phyloP scores from a whole-genome alignment of 2,329 filamentous ascomycete species.

The Hypoxylon sp. region DNA sequence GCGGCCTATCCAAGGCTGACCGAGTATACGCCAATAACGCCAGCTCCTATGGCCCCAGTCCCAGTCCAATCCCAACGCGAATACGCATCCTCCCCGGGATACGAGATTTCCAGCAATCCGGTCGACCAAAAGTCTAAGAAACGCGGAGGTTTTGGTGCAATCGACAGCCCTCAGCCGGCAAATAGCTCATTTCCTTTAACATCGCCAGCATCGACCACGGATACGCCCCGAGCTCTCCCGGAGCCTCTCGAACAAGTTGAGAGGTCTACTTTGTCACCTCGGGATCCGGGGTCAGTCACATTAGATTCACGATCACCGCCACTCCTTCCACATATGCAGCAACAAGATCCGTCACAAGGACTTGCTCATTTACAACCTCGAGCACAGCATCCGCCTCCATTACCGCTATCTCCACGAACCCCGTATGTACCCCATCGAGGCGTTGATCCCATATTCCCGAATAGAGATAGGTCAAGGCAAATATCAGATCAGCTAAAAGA shows the following conservation, averaged over 20 bases:
- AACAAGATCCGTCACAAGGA: conserved; percentile 46
- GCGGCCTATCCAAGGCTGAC: conserved; percentile 51
- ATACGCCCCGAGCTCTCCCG: conserved; percentile 52
- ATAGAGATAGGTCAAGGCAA: conserved; percentile 53
- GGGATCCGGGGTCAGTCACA: conserved; percentile 46
- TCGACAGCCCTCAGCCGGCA: conserved; percentile 51
- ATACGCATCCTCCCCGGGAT: conserved; percentile 54
- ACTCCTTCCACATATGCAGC: conserved; percentile 49
- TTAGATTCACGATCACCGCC: conserved; percentile 52
- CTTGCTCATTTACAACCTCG: conserved; percentile 49
- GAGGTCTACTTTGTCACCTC: conserved; percentile 52
- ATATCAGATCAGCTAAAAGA: conserved; percentile 52
- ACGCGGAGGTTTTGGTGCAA: conserved; percentile 45
- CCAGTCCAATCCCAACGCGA: conserved; percentile 51
- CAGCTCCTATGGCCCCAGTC: conserved; percentile 49
- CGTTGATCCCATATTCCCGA: conserved; percentile 54
- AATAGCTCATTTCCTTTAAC: conserved; percentile 48
- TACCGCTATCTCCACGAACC: conserved; percentile 47
- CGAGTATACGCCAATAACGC: conserved; percentile 54
- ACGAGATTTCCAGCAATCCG: conserved; percentile 51
- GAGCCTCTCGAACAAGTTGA: conserved; percentile 53
- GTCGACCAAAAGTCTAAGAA: conserved; percentile 50
- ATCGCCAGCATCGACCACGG: conserved; percentile 52
- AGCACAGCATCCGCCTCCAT: conserved; percentile 48
- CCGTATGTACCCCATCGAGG: conserved; percentile 49